These are phyloP conservation scores for Cylindrotheca closterium DNA, from an alignment of 108 stramenopile species.

Conservation along the genomic window DNA sequence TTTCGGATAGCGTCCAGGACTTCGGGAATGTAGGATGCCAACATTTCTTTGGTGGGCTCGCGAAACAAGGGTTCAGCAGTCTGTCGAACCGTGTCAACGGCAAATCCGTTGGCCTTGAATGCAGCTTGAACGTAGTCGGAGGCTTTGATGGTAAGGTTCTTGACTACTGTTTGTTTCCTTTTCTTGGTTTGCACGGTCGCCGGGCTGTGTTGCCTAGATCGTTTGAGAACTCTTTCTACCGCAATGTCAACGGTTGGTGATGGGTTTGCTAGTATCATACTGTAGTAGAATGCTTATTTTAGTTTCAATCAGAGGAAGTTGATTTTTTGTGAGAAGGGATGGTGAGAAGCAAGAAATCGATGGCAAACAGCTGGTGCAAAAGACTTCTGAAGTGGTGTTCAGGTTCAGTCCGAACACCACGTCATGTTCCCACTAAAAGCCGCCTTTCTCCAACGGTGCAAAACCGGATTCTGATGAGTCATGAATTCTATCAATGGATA, in stretches of 20 bases:
- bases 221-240: background rate
- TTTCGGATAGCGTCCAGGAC: conserved; percentile 54
- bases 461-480: no score
- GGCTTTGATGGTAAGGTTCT: background rate
- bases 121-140: conserved; percentile 11
- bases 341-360: no score
- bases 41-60: conserved; percentile 39
- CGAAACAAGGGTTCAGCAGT: background rate
- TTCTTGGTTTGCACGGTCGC: background rate
- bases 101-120: conserved; percentile 14
- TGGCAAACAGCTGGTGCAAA: no score
- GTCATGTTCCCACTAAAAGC: no score
- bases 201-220: background rate
- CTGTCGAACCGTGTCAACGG: background rate
- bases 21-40: conserved; percentile 54
- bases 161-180: background rate
- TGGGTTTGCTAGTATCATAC: background rate
- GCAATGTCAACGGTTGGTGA: background rate
- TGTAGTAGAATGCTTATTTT: background rate
- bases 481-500: no score
- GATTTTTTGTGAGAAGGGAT: no score
- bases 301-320: no score
- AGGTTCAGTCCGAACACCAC: no score
- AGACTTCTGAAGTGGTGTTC: no score
- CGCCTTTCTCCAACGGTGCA: no score